Evolutionary conservation across 176 grass and related monocot species (phyloP).

Genomic region (Hordeum marinum): DNA sequence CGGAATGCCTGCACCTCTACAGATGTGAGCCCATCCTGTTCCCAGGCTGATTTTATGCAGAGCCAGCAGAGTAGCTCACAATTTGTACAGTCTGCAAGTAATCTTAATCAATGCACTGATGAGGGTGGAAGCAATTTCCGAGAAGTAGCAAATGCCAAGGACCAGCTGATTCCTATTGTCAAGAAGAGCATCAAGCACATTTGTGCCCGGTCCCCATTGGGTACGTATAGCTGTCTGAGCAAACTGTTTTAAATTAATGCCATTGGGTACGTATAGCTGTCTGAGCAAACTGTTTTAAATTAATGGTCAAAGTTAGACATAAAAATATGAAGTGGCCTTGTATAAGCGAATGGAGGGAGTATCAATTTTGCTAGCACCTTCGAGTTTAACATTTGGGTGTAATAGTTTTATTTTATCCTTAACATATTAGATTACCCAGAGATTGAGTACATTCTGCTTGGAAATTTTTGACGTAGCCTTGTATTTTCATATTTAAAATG

Average conservation of each 20-base stretch:
- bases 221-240: conserved; percentile 30
- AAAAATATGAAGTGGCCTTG: too few species aligned
- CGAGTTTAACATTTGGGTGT: not conserved
- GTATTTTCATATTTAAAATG: conserved; percentile 1
- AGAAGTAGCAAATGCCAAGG: conserved; percentile 47
- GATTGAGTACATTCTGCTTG: not conserved
- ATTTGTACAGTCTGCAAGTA: conserved; percentile 23
- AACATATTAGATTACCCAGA: not conserved
- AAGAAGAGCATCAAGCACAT: conserved; percentile 54
- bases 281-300: too few species aligned
- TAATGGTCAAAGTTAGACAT: too few species aligned
- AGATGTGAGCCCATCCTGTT: conserved; percentile 1
- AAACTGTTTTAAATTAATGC: conserved; percentile 9
- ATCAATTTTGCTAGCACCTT: not conserved
- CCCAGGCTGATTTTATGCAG: conserved; percentile 5
- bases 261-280: too few species aligned
- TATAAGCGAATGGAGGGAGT: too few species aligned
- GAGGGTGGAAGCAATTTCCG: conserved; percentile 36
- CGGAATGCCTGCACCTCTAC: not conserved
- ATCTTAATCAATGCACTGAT: conserved; percentile 17
- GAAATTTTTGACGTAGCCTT: not conserved
- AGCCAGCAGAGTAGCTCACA: conserved; percentile 17
- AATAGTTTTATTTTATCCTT: not conserved
- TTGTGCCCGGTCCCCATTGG: conserved; percentile 40
- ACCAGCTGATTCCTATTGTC: conserved; percentile 49